phyloP scores from a whole-genome alignment of 164 flowering plant genomes.

The Tetrastigma voinierianum region DNA sequence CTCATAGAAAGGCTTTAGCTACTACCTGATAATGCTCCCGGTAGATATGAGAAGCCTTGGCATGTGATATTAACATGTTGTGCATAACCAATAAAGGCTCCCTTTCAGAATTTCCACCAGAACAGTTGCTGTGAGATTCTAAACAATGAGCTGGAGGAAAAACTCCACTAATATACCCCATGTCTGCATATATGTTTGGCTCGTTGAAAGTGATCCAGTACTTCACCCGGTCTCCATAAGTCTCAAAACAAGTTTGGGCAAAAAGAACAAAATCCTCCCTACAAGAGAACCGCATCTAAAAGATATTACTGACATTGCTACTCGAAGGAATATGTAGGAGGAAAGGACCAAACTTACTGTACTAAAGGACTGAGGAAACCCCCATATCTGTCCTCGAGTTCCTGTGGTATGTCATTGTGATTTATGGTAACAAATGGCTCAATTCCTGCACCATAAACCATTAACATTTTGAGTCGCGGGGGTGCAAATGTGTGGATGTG shows the following conservation, averaged over 20 bases:
- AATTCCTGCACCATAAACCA: constrained; percentile 7
- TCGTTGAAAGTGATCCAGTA: constrained; percentile 24
- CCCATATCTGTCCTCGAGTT: constrained; percentile 12
- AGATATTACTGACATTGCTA: too few species aligned
- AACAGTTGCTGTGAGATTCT: constrained; percentile 16
- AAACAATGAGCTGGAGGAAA: constrained; percentile 25
- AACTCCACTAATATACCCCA: constrained; percentile 15
- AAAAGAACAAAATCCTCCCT: constrained; percentile 18
- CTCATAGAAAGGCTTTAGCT: too few species aligned
- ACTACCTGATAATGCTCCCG: constrained; percentile 14
- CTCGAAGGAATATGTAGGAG: too few species aligned
- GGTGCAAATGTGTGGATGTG: too few species aligned
- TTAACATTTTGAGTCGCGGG: too few species aligned
- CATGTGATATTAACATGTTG: constrained; percentile 19
- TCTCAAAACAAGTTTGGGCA: constrained; percentile 15
- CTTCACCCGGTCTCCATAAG: constrained; percentile 20
- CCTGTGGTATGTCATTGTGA: constrained; percentile 14
- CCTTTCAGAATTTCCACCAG: constrained; percentile 16
- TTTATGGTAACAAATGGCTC: constrained; percentile 18
- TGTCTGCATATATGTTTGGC: constrained; percentile 9
- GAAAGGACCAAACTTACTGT: constrained; percentile 6
- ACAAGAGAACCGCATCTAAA: too few species aligned
- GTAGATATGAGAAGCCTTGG: constrained; percentile 19
- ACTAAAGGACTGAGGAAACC: constrained; percentile 16
- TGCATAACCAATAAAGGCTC: constrained; percentile 17